Evolutionary conservation across 768 basidiomycete species (phyloP).

Genomic region (Clitopilus hobsonii): DNA sequence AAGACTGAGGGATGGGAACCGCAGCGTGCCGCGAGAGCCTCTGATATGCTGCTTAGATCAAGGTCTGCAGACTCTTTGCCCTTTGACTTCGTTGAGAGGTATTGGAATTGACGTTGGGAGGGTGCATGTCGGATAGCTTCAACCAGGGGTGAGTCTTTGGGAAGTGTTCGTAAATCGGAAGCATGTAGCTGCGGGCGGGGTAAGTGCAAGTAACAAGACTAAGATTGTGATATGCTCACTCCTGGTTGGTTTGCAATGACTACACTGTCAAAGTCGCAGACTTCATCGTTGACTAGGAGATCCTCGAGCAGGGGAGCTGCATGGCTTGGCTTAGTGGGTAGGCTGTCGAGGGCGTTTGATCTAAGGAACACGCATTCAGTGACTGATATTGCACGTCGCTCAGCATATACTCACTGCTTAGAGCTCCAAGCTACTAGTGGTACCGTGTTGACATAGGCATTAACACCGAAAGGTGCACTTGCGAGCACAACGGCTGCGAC

Average conservation of each 20-base stretch:
- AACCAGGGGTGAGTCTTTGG: constrained; percentile 45
- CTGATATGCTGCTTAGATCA: constrained; percentile 31
- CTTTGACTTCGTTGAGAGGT: constrained; percentile 33
- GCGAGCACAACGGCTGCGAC: constrained; percentile 41
- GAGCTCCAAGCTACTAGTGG: constrained; percentile 76
- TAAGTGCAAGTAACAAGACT: neutral
- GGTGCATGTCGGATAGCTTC: constrained; percentile 42
- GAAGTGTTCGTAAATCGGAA: constrained; percentile 65
- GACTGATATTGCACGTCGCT: neutral
- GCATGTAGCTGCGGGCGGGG: constrained; percentile 53
- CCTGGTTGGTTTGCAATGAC: constrained; percentile 70
- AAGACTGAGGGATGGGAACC: constrained; percentile 34
- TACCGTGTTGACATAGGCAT: constrained; percentile 51
- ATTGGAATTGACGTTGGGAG: constrained; percentile 59
- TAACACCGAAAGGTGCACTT: constrained; percentile 24
- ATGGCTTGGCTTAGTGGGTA: constrained; percentile 27
- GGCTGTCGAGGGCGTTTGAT: constrained; percentile 39
- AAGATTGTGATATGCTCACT: constrained; percentile 32
- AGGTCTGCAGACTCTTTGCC: constrained; percentile 9
- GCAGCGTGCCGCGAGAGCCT: constrained; percentile 48
- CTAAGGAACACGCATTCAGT: constrained; percentile 24
- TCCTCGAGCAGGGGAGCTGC: constrained; percentile 35
- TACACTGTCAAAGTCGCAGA: constrained; percentile 65
- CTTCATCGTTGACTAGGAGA: constrained; percentile 36
- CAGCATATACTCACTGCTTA: constrained; percentile 36